phyloP scores from a whole-genome alignment of 306 rosid genomes.

The Cicer cuneatum region DNA sequence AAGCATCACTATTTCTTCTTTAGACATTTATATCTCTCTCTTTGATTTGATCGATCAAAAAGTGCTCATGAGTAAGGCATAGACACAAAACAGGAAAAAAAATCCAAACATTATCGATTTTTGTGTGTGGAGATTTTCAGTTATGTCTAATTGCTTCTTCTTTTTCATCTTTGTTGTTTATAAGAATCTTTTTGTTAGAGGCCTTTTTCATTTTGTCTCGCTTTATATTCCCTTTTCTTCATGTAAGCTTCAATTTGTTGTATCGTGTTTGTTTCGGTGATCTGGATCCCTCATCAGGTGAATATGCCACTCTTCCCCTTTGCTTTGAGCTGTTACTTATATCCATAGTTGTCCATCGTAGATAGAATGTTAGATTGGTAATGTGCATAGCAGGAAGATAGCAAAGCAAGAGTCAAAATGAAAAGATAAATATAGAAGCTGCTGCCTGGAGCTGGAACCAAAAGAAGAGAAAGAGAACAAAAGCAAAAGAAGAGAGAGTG shows the following conservation, averaged over 20 bases:
- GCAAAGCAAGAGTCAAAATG: neutral
- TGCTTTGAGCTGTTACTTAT: neutral
- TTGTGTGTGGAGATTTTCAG: neutral
- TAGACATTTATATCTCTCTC: neutral
- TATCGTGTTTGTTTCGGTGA: neutral
- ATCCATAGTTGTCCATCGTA: neutral
- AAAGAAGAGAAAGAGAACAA: neutral
- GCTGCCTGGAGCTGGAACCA: neutral
- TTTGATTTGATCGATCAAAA: neutral
- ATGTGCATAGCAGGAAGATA: neutral
- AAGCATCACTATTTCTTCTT: neutral
- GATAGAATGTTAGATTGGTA: neutral
- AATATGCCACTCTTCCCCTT: neutral
- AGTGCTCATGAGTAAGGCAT: neutral
- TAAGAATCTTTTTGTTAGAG: neutral
- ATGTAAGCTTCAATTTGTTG: constrained; percentile 40
- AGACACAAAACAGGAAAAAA: neutral
- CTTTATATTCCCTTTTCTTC: neutral
- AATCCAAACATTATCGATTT: neutral
- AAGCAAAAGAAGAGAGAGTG: neutral
- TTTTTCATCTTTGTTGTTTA: too few species aligned
- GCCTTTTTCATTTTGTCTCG: constrained; percentile 16
- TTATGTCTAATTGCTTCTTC: constrained; percentile 1
- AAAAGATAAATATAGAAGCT: neutral
- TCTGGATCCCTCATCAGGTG: neutral